phyloP scores from a whole-genome alignment of 768 basidiomycete genomes.

The Epithele typhae region DNA sequence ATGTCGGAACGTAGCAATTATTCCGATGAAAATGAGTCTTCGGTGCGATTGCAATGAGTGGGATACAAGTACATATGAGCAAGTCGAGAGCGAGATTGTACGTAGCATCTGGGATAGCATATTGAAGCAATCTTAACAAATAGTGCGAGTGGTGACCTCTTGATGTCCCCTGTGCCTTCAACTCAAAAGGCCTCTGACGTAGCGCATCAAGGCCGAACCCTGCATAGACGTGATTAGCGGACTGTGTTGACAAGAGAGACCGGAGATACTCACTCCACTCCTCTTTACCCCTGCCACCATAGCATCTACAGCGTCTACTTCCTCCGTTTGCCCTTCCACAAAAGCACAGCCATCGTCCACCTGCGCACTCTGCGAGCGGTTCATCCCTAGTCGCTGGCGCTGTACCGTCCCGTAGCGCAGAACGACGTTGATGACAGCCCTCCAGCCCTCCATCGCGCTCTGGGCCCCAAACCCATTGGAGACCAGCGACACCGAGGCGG shows the following conservation, averaged over 20 bases:
- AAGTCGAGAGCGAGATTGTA: no score
- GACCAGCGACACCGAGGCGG: no score
- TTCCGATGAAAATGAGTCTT: no score
- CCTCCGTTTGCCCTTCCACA: slow-evolving; percentile 10
- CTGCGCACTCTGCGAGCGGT: slow-evolving; percentile 28
- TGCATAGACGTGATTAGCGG: slow-evolving; percentile 25
- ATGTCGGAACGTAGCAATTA: no score
- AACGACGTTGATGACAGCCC: slow-evolving; percentile 67
- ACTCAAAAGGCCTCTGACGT: slow-evolving; percentile 64
- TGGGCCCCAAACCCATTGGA: neutral
- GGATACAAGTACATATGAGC: no score
- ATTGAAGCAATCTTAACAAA: no score
- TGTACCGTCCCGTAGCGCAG: slow-evolving; percentile 62
- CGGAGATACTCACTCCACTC: slow-evolving; percentile 58
- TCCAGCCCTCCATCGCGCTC: slow-evolving; percentile 69
- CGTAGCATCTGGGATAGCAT: no score
- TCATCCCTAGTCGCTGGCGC: slow-evolving; percentile 36
- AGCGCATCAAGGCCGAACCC: slow-evolving; percentile 69
- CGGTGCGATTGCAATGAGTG: no score
- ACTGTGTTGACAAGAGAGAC: no score
- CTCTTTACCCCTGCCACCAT: slow-evolving; percentile 78
- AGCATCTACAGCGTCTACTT: slow-evolving; percentile 34
- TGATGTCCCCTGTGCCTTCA: slow-evolving; percentile 25
- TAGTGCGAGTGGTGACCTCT: no score
- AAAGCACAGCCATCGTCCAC: slow-evolving; percentile 1